These are phyloP conservation scores for Suillus fuscotomentosus DNA, from an alignment of 768 basidiomycete genomes.

Conservation along the genomic window DNA sequence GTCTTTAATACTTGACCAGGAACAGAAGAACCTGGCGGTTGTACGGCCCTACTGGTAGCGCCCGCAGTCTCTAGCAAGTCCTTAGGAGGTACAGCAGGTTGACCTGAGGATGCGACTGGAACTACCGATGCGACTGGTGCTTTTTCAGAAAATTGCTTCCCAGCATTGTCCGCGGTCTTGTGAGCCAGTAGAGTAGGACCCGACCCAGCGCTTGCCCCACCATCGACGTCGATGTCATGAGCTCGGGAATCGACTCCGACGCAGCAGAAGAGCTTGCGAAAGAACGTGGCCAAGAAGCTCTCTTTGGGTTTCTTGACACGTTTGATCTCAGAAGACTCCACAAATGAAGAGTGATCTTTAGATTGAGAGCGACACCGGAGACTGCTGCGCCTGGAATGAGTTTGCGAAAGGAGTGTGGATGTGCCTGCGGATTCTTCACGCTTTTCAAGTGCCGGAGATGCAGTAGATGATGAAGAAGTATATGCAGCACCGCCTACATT, in stretches of 20 bases:
- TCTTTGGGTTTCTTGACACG: slow-evolving; percentile 25
- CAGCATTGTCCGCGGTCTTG: slow-evolving; percentile 1
- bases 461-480: not conserved
- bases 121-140: slow-evolving; percentile 6
- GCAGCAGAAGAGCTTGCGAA: slow-evolving; percentile 58
- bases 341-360: not conserved
- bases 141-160: slow-evolving; percentile 13
- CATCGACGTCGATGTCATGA: slow-evolving; percentile 39
- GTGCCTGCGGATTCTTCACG: slow-evolving; percentile 1
- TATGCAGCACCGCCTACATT: not conserved
- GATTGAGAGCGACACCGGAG: not conserved
- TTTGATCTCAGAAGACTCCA: not conserved
- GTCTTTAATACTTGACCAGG: not conserved
- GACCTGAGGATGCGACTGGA: slow-evolving; percentile 19
- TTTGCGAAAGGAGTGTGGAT: not conserved
- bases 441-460: not conserved
- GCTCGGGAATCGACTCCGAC: slow-evolving; percentile 40
- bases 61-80: slow-evolving; percentile 69
- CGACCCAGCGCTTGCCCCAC: not conserved
- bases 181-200: slow-evolving; percentile 14
- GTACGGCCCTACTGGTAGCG: slow-evolving; percentile 80
- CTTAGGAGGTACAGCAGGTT: slow-evolving; percentile 39
- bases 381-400: not conserved
- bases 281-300: slow-evolving; percentile 49
- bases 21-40: slow-evolving; percentile 71